Evolutionary conservation across 163 green algal genomes (phyloP).

Genomic region (Chloroidium sp.): DNA sequence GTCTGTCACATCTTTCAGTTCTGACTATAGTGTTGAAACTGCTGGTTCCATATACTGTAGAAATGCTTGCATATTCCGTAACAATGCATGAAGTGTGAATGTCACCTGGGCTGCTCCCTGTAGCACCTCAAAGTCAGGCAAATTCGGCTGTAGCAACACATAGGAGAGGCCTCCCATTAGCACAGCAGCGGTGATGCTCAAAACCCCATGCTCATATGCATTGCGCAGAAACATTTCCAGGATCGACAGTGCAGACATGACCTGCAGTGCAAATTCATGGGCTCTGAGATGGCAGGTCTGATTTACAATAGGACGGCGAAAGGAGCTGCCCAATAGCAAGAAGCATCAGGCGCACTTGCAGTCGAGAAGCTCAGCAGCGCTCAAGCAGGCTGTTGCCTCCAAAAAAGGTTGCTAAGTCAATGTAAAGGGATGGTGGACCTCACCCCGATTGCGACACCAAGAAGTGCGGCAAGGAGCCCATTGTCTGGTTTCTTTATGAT

Average conservation of each 20-base stretch:
- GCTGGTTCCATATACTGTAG: not conserved
- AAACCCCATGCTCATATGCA: slow-evolving; percentile 56
- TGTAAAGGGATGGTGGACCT: slow-evolving; percentile 44
- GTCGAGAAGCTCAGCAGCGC: no score
- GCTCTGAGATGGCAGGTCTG: no score
- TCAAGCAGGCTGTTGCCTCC: no score
- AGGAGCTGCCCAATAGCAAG: no score
- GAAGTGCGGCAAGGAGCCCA: slow-evolving; percentile 56
- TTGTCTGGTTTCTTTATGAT: slow-evolving; percentile 56
- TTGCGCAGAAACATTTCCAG: slow-evolving; percentile 72
- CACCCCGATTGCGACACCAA: slow-evolving; percentile 77
- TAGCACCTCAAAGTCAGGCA: slow-evolving; percentile 50
- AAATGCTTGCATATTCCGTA: not conserved
- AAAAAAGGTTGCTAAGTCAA: no score
- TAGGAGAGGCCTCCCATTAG: slow-evolving; percentile 42
- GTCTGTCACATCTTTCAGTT: not conserved
- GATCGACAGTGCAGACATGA: slow-evolving; percentile 40
- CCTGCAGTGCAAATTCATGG: no score
- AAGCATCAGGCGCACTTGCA: no score
- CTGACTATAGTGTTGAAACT: not conserved
- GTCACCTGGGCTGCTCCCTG: not conserved
- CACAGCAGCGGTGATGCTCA: slow-evolving; percentile 29
- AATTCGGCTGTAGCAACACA: slow-evolving; percentile 46
- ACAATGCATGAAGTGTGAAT: not conserved
- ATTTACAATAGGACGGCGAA: no score